These are phyloP conservation scores for Tetraselmis chui DNA, from an alignment of 139 green algal species.

Conservation along the genomic window DNA sequence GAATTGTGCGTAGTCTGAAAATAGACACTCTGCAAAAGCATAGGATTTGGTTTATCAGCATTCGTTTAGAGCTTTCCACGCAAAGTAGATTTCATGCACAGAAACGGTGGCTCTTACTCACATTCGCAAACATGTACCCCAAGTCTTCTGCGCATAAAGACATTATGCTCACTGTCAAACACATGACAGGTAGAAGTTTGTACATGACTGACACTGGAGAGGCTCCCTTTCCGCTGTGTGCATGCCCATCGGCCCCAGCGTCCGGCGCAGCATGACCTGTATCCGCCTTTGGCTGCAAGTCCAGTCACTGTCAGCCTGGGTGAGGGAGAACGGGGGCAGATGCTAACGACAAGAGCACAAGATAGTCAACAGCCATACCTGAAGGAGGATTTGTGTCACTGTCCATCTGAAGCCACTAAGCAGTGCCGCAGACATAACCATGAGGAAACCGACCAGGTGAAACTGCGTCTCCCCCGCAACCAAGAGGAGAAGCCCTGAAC, in stretches of 20 bases:
- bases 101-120: no score
- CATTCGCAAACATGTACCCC: conserved; percentile 24
- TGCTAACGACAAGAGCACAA: no score
- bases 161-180: conserved; percentile 48
- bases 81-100: no score
- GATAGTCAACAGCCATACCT: conserved; percentile 35
- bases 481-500: conserved; percentile 75
- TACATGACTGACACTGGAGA: conserved; percentile 33
- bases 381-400: conserved; percentile 80
- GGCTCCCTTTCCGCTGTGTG: background rate
- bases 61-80: no score
- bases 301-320: no score
- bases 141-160: conserved; percentile 62
- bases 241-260: background rate
- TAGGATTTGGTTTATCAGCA: no score
- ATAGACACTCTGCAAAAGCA: background rate
- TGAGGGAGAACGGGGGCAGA: no score
- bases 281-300: background rate
- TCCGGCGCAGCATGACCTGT: background rate
- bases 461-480: conserved; percentile 86
- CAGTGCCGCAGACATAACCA: conserved; percentile 80
- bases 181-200: conserved; percentile 67
- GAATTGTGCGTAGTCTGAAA: background rate
- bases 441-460: conserved; percentile 64
- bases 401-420: conserved; percentile 81